A percentile compares a stretch with the other conserved stretches of the same genome.
Conservation (phyloP, 2,329 filamentous ascomycete genomes). For the Beauveria australis region DNA sequence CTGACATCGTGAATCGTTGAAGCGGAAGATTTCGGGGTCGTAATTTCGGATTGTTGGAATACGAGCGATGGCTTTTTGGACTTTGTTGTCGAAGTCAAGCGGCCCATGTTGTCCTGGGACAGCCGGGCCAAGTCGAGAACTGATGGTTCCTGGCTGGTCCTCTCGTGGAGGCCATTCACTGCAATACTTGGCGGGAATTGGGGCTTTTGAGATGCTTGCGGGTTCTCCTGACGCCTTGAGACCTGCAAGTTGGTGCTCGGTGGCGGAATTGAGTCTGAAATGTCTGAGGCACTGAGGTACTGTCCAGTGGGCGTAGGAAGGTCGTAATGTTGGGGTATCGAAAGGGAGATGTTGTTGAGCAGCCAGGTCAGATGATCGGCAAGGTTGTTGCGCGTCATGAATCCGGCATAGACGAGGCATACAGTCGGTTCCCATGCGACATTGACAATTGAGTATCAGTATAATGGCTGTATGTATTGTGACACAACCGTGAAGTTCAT, state of each 20-base stretch:
- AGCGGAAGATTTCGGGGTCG: slow-evolving; percentile 26
- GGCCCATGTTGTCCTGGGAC: slow-evolving; percentile 33
- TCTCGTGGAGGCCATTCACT: not conserved
- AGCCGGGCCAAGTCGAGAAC: not conserved
- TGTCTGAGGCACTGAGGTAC: slow-evolving; percentile 9
- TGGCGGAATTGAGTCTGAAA: not conserved
- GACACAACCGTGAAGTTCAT: not conserved
- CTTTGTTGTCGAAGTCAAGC: slow-evolving; percentile 34
- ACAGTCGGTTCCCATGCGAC: not conserved
- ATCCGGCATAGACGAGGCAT: slow-evolving; percentile 24
- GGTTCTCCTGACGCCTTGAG: not conserved
- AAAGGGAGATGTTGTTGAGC: slow-evolving; percentile 37
- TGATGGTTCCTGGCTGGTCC: not conserved
- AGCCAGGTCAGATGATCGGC: slow-evolving; percentile 50
- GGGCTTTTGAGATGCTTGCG: not conserved
- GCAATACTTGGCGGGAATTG: not conserved
- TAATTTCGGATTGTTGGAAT: slow-evolving; percentile 32
- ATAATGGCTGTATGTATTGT: not conserved
- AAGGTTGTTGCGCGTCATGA: slow-evolving; percentile 57
- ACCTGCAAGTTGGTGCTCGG: not conserved
- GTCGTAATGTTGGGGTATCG: slow-evolving; percentile 31
- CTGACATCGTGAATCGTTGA: not conserved
- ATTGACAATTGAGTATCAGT: not conserved
- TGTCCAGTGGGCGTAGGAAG: slow-evolving; percentile 25
- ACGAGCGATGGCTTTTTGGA: slow-evolving; percentile 37